Percentiles rank a stretch among this genome's conserved stretches.
Conservation (phyloP, 148 eudicot genomes). For the Tetragonia tetragonoides region DNA sequence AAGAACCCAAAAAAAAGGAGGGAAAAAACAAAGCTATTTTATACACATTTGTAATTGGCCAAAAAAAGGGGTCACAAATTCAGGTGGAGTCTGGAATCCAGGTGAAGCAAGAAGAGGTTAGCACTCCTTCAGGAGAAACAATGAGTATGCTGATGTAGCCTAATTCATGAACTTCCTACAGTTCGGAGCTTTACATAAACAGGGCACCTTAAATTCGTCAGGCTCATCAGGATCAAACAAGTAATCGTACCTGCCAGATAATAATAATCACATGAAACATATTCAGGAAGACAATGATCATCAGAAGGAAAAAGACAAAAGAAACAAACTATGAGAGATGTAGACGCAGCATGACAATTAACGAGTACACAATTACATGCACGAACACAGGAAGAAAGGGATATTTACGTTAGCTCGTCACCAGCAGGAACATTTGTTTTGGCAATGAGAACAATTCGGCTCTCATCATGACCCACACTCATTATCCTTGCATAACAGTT, state of each 20-base stretch:
- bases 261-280: neutral
- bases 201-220: conserved; percentile 86
- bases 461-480: conserved; percentile 80
- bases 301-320: neutral
- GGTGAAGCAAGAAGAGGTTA: conserved; percentile 24
- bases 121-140: conserved; percentile 29
- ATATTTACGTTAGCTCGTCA: conserved; percentile 66
- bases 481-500: conserved; percentile 83
- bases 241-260: conserved; percentile 79
- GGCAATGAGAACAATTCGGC: conserved; percentile 79
- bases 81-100: conserved; percentile 18
- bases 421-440: conserved; percentile 62
- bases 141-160: conserved; percentile 23
- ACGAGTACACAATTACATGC: neutral
- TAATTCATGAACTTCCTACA: conserved; percentile 98
- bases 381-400: neutral
- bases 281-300: neutral
- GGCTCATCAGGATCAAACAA: conserved; percentile 95
- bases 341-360: neutral
- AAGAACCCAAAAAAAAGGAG: neutral
- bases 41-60: conserved; percentile 31
- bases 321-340: neutral
- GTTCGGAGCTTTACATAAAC: conserved; percentile 84
- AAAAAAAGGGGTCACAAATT: conserved; percentile 20
- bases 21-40: neutral